phyloP scores from a whole-genome alignment of 2,329 filamentous ascomycete genomes.

The Ramularia endophylla region DNA sequence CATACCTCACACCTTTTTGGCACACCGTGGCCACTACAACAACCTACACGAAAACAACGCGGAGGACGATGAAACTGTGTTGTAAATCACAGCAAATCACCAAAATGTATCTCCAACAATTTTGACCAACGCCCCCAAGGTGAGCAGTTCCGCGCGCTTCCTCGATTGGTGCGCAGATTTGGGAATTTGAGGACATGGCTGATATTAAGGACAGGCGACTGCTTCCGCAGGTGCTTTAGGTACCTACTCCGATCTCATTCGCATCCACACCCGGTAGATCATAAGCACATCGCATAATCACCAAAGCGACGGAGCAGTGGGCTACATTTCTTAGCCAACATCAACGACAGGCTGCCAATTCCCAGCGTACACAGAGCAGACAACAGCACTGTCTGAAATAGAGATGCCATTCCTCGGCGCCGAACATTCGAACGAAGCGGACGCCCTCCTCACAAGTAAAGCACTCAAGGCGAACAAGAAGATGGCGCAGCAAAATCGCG shows the following conservation, averaged over 20 bases:
- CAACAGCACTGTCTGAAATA: neutral
- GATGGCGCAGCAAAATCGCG: neutral
- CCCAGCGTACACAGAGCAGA: no score
- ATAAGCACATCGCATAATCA: no score
- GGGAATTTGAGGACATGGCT: neutral
- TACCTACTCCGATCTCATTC: no score
- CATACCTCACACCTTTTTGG: no score
- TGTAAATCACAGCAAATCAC: constrained; percentile 9
- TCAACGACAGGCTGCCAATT: no score
- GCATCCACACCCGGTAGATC: no score
- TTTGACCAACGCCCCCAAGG: constrained; percentile 12
- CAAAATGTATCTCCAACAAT: constrained; percentile 14
- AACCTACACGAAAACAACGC: neutral
- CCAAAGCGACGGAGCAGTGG: no score
- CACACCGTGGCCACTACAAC: no score
- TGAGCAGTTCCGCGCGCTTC: constrained; percentile 4
- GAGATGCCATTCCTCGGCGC: constrained; percentile 10
- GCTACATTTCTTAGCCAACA: no score
- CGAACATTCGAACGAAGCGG: neutral
- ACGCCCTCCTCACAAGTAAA: neutral
- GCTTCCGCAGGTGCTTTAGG: no score
- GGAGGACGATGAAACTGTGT: constrained; percentile 10
- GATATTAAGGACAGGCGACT: neutral
- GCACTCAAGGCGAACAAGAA: neutral
- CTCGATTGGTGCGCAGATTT: neutral